Base-by-base conservation (phyloP, 2,329 filamentous ascomycete genomes). In the Parascedosporium putredinis region DNA sequence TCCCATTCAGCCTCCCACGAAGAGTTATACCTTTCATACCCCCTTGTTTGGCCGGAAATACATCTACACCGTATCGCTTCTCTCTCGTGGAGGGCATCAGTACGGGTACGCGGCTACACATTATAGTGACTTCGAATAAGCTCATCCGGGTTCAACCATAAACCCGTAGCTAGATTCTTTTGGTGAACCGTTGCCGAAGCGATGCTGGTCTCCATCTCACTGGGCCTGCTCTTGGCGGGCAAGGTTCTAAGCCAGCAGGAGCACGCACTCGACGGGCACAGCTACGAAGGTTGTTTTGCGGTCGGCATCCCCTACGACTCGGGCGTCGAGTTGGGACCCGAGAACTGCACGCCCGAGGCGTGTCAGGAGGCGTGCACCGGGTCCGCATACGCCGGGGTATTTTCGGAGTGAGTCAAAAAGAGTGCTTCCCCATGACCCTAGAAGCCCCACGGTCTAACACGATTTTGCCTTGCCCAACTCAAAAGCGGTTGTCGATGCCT, bases 321-420 rank as follows among this genome's bases (percentile, higher is more conserved):
- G 8, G 22, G 49, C 23, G 45, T 38, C 5, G 31, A 46, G 20
- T 45, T 51, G 3, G 47, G 52, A 22, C 50, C 50, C 10, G 33
- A 51, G 10, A 50, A 50, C 42, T 50, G 52, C 18, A 52, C 52
- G 9, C 53, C 54, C 31, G 52, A 55, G 46, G 54, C 50, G 29
- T 55, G 54, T 18, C 50, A 55, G 22, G 33, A 51, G 12, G 23
- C 49, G 8, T 55, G 54, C 38, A 44, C 36, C 7, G 54, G 52
- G 20, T 55, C 24, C 31, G 23, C 49, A 42, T 55, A 49, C 27
- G 54, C 53, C 4, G 54, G 47, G 4, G 50, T 55, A 3, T 55
- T 51, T 33, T 29, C 51, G 23, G 52, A 50, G 53, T 53, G 45
- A 50, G 53, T 48, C 23, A 31, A 31, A 31, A 12, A 31, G 27